Evolutionary conservation across 2,329 filamentous ascomycete genomes (phyloP), one percentile per base, ranked within the genome.

Genomic region (Colletotrichum aenigma): DNA sequence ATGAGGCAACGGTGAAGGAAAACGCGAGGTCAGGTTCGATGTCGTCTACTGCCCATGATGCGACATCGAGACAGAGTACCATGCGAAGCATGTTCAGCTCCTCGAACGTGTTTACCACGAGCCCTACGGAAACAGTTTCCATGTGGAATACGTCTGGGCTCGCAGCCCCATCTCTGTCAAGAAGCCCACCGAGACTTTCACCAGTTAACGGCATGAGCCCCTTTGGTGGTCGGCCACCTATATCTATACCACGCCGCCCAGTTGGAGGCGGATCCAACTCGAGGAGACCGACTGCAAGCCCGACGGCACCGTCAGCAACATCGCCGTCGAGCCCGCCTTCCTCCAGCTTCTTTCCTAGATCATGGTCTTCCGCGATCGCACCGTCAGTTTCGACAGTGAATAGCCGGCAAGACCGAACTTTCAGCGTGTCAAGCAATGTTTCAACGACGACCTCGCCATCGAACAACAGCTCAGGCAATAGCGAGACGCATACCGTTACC

Each of bases 111-210:
- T 48, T 76, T 6, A 64, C 55, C 13, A 34, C 48, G 9, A 76
- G 74, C 48, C 71, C 71, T 34, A 66, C 74, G 2, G 74, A 76
- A 26, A 74, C 74, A 2, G 58, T 61, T 15, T 69, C 70, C 12
- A 69, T 68, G 69, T 68, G 73, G 73, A 58, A 48, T 43, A 56
- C 28, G 15, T 12, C 32, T 7, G 36, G 32, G 38, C 12, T 48
- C 4, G 26, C 32, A 24, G 34, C 43, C 10, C 26, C 34, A n/a
- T 24, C 64, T 15, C 3, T 65, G 15, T 12, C 70, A 15, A 65
- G 36, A 18, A 38, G 15, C n/a, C 90, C 56, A 4, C 24, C 64
- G 16, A 38, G 48, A 13, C 34, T 43, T n/a, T 43, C 70, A 6
- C 13, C 34, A 48, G 18, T 60, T 4, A 65, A 30, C 43, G 18